These are phyloP conservation scores for Dalbergia cochinchinensis DNA, from an alignment of 306 rosid species.

Conservation along the genomic window DNA sequence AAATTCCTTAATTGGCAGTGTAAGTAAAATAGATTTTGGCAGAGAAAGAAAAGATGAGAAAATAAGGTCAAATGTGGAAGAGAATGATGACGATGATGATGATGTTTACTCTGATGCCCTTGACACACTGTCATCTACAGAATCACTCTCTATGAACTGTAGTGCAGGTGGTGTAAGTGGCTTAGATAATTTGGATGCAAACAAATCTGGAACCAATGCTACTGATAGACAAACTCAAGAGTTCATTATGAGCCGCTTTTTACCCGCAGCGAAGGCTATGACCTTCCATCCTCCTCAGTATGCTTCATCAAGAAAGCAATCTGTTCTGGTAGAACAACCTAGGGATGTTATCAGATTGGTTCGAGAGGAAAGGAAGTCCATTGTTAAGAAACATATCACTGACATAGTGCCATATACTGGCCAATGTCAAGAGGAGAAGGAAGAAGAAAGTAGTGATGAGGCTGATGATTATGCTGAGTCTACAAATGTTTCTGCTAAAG, in stretches of 20 bases:
- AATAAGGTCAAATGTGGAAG: constrained; percentile 43
- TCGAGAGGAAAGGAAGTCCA: constrained; percentile 54
- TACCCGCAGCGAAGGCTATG: constrained; percentile 95
- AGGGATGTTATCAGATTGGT: constrained; percentile 57
- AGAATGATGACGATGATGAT: constrained; percentile 50
- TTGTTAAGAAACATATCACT: constrained; percentile 50
- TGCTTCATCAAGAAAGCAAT: constrained; percentile 54
- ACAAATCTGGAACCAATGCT: constrained; percentile 59
- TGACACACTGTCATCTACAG: constrained; percentile 67
- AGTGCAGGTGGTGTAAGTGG: constrained; percentile 76
- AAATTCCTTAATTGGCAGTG: constrained; percentile 39
- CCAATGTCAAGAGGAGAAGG: constrained; percentile 52
- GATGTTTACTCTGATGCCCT: constrained; percentile 79
- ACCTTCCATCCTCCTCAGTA: constrained; percentile 68
- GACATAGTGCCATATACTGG: constrained; percentile 56
- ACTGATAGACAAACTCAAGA: constrained; percentile 75
- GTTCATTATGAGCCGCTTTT: constrained; percentile 91
- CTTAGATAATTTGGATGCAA: constrained; percentile 56
- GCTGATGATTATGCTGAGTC: constrained; percentile 54
- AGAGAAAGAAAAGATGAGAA: constrained; percentile 49
- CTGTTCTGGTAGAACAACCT: constrained; percentile 56
- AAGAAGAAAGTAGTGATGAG: constrained; percentile 75
- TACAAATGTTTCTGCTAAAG: constrained; percentile 61
- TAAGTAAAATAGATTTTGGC: constrained; percentile 41
- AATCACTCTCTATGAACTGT: constrained; percentile 72